Conservation (phyloP, 345 rosid genomes). For the Lepidium didymum region DNA sequence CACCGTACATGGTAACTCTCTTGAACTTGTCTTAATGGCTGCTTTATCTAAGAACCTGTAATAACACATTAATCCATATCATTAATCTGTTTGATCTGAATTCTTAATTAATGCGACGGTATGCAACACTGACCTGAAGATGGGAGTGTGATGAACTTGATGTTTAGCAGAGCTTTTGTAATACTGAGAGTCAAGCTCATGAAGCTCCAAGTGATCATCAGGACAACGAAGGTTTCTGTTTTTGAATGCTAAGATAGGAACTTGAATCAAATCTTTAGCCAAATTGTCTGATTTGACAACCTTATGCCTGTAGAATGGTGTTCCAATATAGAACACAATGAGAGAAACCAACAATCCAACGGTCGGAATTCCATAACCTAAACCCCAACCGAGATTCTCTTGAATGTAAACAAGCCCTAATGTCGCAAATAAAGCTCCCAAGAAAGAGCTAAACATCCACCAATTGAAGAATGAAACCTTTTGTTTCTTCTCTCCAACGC, state of each 20-base stretch:
- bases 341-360: conserved; percentile 61
- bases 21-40: conserved; percentile 43
- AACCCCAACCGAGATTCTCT: conserved; percentile 84
- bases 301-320: conserved; percentile 77
- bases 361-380: conserved; percentile 84
- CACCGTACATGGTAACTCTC: conserved; percentile 53
- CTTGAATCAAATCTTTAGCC: conserved; percentile 50
- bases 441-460: conserved; percentile 93
- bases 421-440: conserved; percentile 72
- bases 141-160: conserved; percentile 56
- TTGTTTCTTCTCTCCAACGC: conserved; percentile 47
- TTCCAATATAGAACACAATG: conserved; percentile 67
- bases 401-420: conserved; percentile 81
- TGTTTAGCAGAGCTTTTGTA: conserved; percentile 52
- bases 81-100: not conserved
- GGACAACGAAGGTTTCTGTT: conserved; percentile 59
- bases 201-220: conserved; percentile 38
- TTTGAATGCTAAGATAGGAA: conserved; percentile 46
- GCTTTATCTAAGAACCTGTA: conserved; percentile 87
- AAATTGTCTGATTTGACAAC: conserved; percentile 53
- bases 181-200: conserved; percentile 52
- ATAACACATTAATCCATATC: not conserved
- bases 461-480: conserved; percentile 89
- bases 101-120: no score
- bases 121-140: conserved; percentile 45